These are phyloP conservation scores for Akanthomyces uredinophilus DNA, from an alignment of 2,329 filamentous ascomycete genomes.

Conservation along the genomic window DNA sequence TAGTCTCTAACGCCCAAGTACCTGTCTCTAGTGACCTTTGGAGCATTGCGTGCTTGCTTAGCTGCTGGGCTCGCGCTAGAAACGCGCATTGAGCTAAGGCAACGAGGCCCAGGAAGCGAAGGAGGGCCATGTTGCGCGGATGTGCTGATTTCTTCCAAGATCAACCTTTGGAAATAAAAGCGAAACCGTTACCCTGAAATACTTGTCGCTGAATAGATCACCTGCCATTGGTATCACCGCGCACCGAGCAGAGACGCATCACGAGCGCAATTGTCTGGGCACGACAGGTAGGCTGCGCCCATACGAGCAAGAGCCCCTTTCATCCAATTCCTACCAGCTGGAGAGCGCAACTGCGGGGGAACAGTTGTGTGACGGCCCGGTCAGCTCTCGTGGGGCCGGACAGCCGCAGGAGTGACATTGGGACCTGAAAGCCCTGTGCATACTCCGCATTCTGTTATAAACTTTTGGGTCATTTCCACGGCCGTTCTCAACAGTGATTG, in stretches of 20 bases:
- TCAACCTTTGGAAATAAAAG: neutral
- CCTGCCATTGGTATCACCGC: no score
- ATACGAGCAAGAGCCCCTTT: neutral
- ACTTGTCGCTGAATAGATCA: neutral
- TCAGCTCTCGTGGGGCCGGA: neutral
- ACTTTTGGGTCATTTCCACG: neutral
- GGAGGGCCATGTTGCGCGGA: neutral
- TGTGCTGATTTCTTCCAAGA: no score
- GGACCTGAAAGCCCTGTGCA: neutral
- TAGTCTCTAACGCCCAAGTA: slow-evolving; percentile 11
- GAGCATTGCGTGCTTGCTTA: neutral
- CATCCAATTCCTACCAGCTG: neutral
- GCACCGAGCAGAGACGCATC: neutral
- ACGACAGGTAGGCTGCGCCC: neutral
- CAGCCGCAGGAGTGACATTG: neutral
- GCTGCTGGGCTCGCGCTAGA: neutral
- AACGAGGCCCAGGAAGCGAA: neutral
- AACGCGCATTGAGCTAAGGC: neutral
- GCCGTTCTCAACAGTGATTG: neutral
- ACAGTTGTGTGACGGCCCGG: neutral
- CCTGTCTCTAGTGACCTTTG: slow-evolving; percentile 8
- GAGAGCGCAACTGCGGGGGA: neutral
- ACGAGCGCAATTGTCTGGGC: neutral
- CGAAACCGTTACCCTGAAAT: neutral
- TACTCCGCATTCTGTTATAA: neutral